Evolutionary conservation across 495 filamentous ascomycete genomes (phyloP).

Genomic region (Penicillium alfredii): DNA sequence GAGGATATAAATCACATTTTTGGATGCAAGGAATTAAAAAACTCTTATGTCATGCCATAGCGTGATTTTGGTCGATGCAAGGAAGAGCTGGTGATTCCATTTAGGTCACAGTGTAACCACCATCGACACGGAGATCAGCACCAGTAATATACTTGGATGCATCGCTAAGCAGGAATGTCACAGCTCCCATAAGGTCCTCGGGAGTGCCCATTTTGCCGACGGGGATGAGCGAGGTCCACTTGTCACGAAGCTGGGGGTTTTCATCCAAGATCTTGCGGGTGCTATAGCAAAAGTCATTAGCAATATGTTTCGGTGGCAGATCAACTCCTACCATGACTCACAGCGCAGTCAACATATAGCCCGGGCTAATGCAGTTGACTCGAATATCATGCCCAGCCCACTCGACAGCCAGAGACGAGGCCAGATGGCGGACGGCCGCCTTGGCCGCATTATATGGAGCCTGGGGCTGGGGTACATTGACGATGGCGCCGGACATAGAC

Average conservation of each 20-base stretch:
- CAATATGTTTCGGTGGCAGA: conserved; percentile 10
- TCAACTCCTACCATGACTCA: conserved; percentile 27
- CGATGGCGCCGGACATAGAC: conserved; percentile 86
- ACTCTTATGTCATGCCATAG: no score
- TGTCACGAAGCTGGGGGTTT: conserved; percentile 75
- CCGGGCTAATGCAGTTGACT: conserved; percentile 86
- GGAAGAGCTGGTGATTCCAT: not conserved
- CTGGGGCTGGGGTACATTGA: conserved; percentile 93
- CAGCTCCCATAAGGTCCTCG: conserved; percentile 88
- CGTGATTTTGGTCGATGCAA: no score
- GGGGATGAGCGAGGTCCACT: conserved; percentile 90
- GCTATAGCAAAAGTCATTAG: conserved; percentile 35
- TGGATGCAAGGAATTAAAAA: not conserved
- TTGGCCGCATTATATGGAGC: conserved; percentile 89
- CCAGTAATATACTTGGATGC: conserved; percentile 83
- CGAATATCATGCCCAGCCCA: conserved; percentile 81
- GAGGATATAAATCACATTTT: no score
- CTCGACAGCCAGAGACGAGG: conserved; percentile 75
- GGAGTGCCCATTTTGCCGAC: conserved; percentile 89
- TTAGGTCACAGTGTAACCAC: conserved; percentile 84
- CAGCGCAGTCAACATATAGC: conserved; percentile 93
- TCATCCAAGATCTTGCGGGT: conserved; percentile 93
- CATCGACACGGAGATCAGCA: conserved; percentile 83
- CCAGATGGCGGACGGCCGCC: conserved; percentile 80
- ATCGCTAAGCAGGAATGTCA: conserved; percentile 84